phyloP scores from a whole-genome alignment of 73 alveolate species.

The Paramecium pentaurelia region DNA sequence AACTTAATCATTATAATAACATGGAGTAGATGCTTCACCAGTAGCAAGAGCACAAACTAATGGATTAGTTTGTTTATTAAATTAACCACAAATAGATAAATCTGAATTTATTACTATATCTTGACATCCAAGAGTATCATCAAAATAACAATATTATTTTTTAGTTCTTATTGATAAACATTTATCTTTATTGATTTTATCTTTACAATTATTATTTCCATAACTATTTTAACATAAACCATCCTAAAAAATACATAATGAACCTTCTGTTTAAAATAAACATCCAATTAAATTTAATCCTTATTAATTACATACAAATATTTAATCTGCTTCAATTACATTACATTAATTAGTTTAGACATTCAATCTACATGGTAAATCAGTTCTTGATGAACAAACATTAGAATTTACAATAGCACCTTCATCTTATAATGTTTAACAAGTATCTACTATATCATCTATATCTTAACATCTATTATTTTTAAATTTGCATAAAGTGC shows the following conservation, averaged over 20 bases:
- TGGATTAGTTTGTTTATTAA: neutral
- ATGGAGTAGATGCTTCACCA: neutral
- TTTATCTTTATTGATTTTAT: neutral
- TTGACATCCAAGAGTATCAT: neutral
- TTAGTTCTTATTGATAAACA: neutral
- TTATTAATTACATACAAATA: neutral
- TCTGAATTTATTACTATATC: neutral
- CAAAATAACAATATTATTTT: neutral
- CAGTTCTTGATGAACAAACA: neutral
- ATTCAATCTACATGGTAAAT: neutral
- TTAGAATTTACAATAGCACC: neutral
- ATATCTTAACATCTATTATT: neutral
- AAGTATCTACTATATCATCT: neutral
- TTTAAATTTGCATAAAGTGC: neutral
- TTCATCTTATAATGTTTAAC: neutral
- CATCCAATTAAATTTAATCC: neutral
- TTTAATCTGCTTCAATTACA: neutral
- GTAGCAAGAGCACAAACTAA: neutral
- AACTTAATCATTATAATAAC: neutral
- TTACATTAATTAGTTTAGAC: neutral
- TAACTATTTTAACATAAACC: neutral
- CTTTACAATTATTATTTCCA: neutral
- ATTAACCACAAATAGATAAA: neutral
- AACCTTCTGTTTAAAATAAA: neutral
- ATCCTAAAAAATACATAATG: neutral